Evolutionary conservation across 441 rosid genomes (phyloP), one percentile per base, ranked within the genome.

Genomic region (Jatropha multifida): DNA sequence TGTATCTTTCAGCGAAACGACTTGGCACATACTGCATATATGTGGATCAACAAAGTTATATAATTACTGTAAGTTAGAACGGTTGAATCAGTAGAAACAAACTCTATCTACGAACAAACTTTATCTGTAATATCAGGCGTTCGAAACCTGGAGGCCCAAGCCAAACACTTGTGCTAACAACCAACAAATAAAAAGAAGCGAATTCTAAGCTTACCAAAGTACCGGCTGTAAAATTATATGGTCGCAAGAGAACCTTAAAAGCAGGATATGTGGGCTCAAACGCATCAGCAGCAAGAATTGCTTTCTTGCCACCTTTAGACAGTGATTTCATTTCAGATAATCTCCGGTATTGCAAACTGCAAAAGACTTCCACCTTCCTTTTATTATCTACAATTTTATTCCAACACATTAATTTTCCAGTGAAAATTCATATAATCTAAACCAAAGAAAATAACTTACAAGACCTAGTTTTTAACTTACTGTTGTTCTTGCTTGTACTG

Each of bases 251-350:
- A 61, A 27, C 52, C 56, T n/a, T 75, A 71, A 74, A 86, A 68
- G 72, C 81, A 18, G 87, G 89, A 52, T 75, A 41, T 37, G 37
- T 46, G 0, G 82, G 74, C 40, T 68, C 77, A 77, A 77, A 82
- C 73, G 13, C 73, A 63, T 41, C 60, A 52, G 81, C 79, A 42
- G 82, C 81, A 48, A 15, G 76, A 26, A 76, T 18, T 10, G 83
- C 69, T 55, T 68, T 70, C 65, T 76, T 65, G 62, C 66, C 78
- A 15, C 49, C 81, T 65, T 77, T 27, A 13, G 48, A 37, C n/a
- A 59, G 32, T 32, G 32, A 32, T 32, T 32, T 23, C 9, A 10
- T 70, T 18, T 17, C 1, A 6, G 15, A 41, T 10, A 38, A 4
- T n/a, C 7, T 15, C 7, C 14, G 3, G 13, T 51, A 51, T 11